Conservation (phyloP, 805 yeast genomes). For the Pachysolen tannophilus region DNA sequence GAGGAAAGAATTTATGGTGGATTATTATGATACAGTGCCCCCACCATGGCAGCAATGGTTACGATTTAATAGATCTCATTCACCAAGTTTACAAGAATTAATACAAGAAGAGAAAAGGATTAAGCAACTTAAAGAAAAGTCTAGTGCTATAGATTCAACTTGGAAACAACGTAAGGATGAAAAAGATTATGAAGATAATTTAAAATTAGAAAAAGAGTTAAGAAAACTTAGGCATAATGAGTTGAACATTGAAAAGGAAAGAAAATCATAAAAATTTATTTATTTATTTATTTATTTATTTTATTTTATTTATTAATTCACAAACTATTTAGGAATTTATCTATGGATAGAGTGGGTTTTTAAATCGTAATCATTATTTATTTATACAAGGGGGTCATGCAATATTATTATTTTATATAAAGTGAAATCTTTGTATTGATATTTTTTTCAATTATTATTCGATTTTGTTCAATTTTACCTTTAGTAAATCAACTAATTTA, state of each 20-base stretch:
- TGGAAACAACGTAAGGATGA: constrained; percentile 20
- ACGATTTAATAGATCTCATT: constrained; percentile 46
- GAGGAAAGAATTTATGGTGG: constrained; percentile 40
- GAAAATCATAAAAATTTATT: neutral
- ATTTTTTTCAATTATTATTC: neutral
- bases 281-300: neutral
- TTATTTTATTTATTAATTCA: neutral
- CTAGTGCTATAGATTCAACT: constrained; percentile 35
- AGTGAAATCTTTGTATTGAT: neutral
- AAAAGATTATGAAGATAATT: constrained; percentile 12
- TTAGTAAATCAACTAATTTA: constrained; percentile 13
- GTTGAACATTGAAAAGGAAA: neutral
- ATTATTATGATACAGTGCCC: constrained; percentile 50
- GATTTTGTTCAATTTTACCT: neutral
- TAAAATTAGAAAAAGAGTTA: constrained; percentile 16
- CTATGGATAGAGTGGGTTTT: too few species aligned
- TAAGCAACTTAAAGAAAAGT: constrained; percentile 40
- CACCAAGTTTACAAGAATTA: constrained; percentile 62
- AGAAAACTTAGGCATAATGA: constrained; percentile 12
- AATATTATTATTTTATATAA: neutral
- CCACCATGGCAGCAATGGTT: constrained; percentile 84
- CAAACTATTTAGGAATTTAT: constrained; percentile 3
- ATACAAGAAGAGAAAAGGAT: constrained; percentile 50
- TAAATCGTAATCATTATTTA: too few species aligned
- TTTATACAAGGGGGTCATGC: neutral